A percentile compares a stretch with the other conserved stretches of the same genome.
phyloP scores from a whole-genome alignment of 2,329 filamentous ascomycete genomes.

The Falciphora oryzae region DNA sequence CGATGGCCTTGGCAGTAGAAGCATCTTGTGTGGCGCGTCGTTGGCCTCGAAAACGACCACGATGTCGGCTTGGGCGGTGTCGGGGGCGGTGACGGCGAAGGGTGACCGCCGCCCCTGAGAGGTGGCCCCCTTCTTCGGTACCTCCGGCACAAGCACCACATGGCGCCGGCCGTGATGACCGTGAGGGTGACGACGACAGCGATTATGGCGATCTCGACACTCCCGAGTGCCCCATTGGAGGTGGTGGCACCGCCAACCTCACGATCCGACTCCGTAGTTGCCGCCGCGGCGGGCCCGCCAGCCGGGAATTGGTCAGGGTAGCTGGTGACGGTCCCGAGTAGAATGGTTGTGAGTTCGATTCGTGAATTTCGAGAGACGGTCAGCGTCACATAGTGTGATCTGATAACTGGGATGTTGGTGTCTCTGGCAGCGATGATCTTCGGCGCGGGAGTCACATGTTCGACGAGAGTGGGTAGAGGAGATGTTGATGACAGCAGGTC shows the following conservation, averaged over 20 bases:
- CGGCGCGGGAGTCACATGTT: neutral
- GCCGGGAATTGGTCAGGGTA: neutral
- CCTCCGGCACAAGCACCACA: slow-evolving; percentile 4
- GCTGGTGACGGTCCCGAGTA: slow-evolving; percentile 7
- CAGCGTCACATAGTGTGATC: slow-evolving; percentile 10
- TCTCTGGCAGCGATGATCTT: neutral
- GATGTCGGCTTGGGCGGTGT: neutral
- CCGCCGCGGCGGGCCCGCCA: neutral
- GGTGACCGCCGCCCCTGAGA: no score
- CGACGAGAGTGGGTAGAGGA: no score
- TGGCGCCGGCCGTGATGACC: neutral
- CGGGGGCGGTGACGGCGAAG: neutral
- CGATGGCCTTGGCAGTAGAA: neutral
- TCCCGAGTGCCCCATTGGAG: neutral
- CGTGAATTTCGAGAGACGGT: slow-evolving; percentile 1
- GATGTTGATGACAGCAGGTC: neutral
- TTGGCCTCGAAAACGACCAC: neutral
- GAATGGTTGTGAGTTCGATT: neutral
- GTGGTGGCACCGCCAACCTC: neutral
- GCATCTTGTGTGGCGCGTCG: neutral
- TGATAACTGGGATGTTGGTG: neutral
- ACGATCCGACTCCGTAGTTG: neutral
- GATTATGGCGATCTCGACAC: slow-evolving; percentile 3
- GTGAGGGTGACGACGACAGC: slow-evolving; percentile 8
- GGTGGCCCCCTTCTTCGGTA: neutral